Evolutionary conservation across 2,329 filamentous ascomycete species (phyloP).

Genomic region (Zasmidium cellare): DNA sequence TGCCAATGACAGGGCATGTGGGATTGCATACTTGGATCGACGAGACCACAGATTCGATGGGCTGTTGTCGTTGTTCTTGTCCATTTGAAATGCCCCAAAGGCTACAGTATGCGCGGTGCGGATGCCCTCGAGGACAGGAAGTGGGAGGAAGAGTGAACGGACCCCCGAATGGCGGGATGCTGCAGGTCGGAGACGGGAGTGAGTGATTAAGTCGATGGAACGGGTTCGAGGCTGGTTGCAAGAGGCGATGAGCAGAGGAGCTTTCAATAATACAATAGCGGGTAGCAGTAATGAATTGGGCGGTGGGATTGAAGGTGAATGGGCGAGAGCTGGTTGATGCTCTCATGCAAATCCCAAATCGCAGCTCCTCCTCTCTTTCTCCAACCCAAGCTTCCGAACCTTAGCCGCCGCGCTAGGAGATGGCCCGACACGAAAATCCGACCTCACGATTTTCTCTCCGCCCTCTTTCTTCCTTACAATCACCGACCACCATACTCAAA

Average conservation of each 20-base stretch:
- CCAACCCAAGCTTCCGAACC: neutral
- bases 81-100: constrained; percentile 24
- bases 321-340: neutral
- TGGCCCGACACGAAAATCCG: constrained; percentile 5
- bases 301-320: neutral
- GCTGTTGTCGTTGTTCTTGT: constrained; percentile 36
- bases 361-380: too few relatives aligned
- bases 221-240: neutral
- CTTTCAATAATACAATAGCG: neutral
- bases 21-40: constrained; percentile 70
- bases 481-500: constrained; percentile 72
- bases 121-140: constrained; percentile 5
- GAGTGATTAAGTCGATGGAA: neutral
- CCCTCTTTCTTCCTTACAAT: constrained; percentile 38
- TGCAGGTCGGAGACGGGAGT: neutral
- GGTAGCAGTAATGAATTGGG: neutral
- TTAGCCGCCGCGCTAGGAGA: neutral
- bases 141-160: constrained; percentile 10
- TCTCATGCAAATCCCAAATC: neutral
- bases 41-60: constrained; percentile 66
- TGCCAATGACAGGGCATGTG: constrained; percentile 8
- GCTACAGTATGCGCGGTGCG: neutral
- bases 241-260: neutral
- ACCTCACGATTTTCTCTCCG: constrained; percentile 23
- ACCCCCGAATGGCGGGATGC: constrained; percentile 13